Evolutionary conservation across 257 asterid genomes (phyloP).

Genomic region (Leptodermis oblonga): DNA sequence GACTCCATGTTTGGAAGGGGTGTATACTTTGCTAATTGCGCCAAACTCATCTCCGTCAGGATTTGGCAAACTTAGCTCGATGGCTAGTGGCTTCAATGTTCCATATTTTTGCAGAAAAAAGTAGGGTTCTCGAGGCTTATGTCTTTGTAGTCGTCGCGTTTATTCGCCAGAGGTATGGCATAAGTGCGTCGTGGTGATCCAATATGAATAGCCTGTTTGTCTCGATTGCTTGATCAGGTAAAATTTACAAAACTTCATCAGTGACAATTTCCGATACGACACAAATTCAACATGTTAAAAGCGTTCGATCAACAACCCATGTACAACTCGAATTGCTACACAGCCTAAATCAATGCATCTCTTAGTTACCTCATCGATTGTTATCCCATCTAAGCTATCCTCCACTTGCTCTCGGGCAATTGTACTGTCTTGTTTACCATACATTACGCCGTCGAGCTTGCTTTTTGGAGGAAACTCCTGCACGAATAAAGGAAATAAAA

Average conservation of each 20-base stretch:
- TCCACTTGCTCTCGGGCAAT: conserved; percentile 44
- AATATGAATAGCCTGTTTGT: conserved; percentile 41
- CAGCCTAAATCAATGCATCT: no score
- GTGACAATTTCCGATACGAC: no score
- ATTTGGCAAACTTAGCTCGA: neutral
- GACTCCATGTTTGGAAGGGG: neutral
- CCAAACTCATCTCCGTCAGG: conserved; percentile 44
- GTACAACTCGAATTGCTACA: no score
- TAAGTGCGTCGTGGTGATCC: no score
- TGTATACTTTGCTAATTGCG: conserved; percentile 40
- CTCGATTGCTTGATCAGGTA: neutral
- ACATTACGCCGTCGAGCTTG: conserved; percentile 43
- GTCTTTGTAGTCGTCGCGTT: conserved; percentile 46
- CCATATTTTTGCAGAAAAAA: conserved; percentile 55
- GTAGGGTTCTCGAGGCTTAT: conserved; percentile 68
- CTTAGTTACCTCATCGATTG: conserved; percentile 40
- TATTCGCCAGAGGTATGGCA: conserved; percentile 60
- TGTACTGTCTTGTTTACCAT: conserved; percentile 57
- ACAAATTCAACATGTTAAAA: no score
- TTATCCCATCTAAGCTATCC: conserved; percentile 41
- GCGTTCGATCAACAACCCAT: no score
- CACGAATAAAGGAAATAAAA: no score
- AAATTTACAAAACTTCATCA: no score
- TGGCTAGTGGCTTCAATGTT: conserved; percentile 52
- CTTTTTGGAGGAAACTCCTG: conserved; percentile 76